Evolutionary conservation across 192 early-diverging fungal species (phyloP).

Genomic region (Backusella sp.): DNA sequence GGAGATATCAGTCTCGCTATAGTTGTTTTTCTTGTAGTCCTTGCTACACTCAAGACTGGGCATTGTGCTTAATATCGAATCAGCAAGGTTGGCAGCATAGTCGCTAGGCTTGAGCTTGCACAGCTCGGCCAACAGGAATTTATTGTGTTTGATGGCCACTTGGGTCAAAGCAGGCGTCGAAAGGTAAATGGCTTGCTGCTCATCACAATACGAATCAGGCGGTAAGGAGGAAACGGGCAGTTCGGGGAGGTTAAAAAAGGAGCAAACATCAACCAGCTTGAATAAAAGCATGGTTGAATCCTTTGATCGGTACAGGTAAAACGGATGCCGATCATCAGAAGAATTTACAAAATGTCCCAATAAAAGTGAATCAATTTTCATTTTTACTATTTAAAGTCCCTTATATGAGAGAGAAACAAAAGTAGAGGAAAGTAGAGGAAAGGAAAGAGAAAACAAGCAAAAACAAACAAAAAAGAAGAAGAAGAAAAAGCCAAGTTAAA

Average conservation of each 20-base stretch:
- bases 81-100: conserved; percentile 10
- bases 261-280: conserved; percentile 1
- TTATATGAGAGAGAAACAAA: background rate
- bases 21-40: background rate
- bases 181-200: background rate
- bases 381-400: background rate
- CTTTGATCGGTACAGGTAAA: conserved; percentile 8
- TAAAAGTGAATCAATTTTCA: conserved; percentile 10
- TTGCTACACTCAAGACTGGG: background rate
- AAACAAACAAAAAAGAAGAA: background rate
- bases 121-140: conserved; percentile 9
- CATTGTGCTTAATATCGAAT: background rate
- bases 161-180: background rate
- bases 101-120: conserved; percentile 8
- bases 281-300: conserved; percentile 8
- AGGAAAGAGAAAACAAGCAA: background rate
- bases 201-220: background rate
- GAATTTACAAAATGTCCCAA: conserved; percentile 5
- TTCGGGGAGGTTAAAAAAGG: conserved; percentile 13
- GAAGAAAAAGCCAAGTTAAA: background rate
- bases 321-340: background rate
- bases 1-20: background rate
- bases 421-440: background rate
- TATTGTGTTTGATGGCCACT: conserved; percentile 12
- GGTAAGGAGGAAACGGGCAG: background rate